A percentile compares a stretch with the other conserved stretches of the same genome.
Evolutionary conservation across 345 rosid species (phyloP).

Genomic region (Syzygium jambos): DNA sequence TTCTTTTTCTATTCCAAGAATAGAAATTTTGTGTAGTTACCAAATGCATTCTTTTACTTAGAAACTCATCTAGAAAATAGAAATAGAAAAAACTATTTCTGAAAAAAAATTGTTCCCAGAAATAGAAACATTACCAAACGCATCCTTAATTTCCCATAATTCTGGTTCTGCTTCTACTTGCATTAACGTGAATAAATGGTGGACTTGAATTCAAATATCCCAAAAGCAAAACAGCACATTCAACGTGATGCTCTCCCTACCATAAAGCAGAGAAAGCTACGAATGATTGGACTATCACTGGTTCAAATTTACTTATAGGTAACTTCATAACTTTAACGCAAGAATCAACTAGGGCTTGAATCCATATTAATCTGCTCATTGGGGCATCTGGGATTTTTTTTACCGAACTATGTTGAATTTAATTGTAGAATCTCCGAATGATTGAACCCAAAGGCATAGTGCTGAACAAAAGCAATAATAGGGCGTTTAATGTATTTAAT

Average conservation of each 20-base stretch:
- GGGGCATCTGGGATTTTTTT: not conserved
- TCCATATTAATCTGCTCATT: not conserved
- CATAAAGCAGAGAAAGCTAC: not conserved
- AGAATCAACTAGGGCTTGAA: not conserved
- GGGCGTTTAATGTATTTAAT: not conserved
- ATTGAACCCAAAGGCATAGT: not conserved
- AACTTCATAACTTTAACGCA: not conserved
- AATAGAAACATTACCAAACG: too few relatives aligned
- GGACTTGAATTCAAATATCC: not conserved
- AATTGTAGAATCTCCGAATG: not conserved
- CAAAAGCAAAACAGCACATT: not conserved
- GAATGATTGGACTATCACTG: not conserved
- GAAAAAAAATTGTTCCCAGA: too few relatives aligned
- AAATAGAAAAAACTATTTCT: too few relatives aligned
- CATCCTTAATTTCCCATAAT: not conserved
- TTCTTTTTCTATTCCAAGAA: too few relatives aligned
- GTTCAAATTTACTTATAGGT: not conserved
- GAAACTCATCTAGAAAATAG: too few relatives aligned
- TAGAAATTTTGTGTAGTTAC: too few relatives aligned
- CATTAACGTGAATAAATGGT: not conserved
- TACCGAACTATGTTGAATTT: not conserved
- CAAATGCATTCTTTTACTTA: too few relatives aligned
- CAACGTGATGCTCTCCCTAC: not conserved
- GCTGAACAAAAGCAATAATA: not conserved
- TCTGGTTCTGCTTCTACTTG: not conserved